phyloP scores from a whole-genome alignment of 345 rosid genomes.

The Eucalyptus lansdowneana region DNA sequence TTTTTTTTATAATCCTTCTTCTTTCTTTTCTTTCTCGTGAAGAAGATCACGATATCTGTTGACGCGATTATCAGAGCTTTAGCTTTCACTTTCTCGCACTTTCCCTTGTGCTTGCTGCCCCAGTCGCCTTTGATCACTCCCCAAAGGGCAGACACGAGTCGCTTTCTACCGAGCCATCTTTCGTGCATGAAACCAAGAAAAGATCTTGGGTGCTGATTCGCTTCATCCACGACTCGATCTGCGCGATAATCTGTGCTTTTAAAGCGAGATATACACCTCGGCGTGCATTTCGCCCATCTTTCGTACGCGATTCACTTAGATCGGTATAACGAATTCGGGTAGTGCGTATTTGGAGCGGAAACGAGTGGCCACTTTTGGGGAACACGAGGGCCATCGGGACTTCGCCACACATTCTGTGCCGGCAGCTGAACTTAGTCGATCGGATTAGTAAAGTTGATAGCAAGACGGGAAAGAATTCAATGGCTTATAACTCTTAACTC shows the following conservation, averaged over 20 bases:
- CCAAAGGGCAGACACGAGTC: background rate
- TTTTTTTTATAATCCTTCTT: background rate
- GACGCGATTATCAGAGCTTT: background rate
- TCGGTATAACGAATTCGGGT: no score
- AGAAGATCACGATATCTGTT: background rate
- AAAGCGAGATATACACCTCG: background rate
- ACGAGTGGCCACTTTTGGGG: background rate
- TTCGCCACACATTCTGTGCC: background rate
- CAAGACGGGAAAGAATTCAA: background rate
- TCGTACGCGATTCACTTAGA: background rate
- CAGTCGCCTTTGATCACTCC: background rate
- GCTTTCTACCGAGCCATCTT: background rate
- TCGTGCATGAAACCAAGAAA: background rate
- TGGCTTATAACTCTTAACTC: background rate
- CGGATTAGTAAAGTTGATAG: background rate
- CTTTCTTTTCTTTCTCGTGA: background rate
- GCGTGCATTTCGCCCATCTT: background rate
- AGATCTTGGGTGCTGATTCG: background rate
- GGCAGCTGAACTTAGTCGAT: background rate
- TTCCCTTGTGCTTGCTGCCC: background rate
- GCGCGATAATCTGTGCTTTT: background rate
- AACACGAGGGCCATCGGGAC: background rate
- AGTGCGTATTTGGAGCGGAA: background rate
- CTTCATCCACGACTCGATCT: background rate
- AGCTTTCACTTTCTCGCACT: background rate